Evolutionary conservation across 1,284 basidiomycete genomes (phyloP).

Genomic region (Termitomyces sp.): DNA sequence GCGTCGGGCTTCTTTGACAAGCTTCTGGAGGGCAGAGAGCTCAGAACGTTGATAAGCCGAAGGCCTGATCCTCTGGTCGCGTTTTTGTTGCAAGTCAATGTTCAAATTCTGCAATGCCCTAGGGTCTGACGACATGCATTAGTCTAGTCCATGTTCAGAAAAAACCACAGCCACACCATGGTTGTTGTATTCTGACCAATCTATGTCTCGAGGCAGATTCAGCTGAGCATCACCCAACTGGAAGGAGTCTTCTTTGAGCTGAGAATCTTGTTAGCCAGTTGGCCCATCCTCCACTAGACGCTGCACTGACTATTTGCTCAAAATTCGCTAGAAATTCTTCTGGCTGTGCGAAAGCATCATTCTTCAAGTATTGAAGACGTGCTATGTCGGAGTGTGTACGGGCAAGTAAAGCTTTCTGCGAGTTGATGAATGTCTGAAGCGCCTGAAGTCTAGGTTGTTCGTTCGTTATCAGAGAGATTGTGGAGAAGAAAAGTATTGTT

Average conservation of each 20-base stretch:
- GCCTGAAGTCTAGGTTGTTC: constrained; percentile 48
- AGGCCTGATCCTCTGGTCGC: constrained; percentile 34
- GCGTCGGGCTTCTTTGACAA: constrained; percentile 50
- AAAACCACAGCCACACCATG: constrained; percentile 32
- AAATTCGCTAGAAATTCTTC: constrained; percentile 26
- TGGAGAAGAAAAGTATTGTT: background rate
- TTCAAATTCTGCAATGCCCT: constrained; percentile 43
- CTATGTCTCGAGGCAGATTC: constrained; percentile 36
- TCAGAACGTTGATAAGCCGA: constrained; percentile 35
- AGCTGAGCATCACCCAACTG: constrained; percentile 38
- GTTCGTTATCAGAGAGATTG: background rate
- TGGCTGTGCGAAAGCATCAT: constrained; percentile 28
- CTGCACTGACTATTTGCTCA: constrained; percentile 16
- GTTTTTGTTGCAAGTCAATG: constrained; percentile 28
- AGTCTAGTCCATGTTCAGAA: background rate
- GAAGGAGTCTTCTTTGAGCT: constrained; percentile 37
- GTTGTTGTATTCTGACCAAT: constrained; percentile 47
- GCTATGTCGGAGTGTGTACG: constrained; percentile 58
- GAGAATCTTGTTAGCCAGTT: background rate
- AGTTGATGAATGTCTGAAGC: constrained; percentile 58
- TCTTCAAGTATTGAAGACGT: constrained; percentile 40
- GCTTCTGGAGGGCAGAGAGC: constrained; percentile 55
- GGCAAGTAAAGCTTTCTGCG: constrained; percentile 51
- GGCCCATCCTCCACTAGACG: background rate
- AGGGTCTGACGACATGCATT: constrained; percentile 24